phyloP scores from a whole-genome alignment of 176 grass and related monocot species.

The Juncus inflexus region DNA sequence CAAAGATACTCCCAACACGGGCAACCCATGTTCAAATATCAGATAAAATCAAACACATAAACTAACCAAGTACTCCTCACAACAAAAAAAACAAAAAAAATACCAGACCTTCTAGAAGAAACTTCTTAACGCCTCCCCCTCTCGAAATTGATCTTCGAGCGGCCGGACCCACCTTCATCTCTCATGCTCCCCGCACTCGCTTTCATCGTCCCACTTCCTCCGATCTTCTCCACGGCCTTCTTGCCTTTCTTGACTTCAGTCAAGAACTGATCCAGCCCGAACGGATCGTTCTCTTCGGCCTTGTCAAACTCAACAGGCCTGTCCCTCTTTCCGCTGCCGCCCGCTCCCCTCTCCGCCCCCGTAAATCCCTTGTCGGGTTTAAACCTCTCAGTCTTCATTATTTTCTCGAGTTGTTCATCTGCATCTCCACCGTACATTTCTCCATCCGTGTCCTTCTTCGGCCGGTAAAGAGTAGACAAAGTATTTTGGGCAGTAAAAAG shows the following conservation, averaged over 20 bases:
- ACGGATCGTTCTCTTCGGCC: constrained; percentile 86
- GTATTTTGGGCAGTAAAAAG: constrained; percentile 67
- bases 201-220: constrained; percentile 85
- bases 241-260: constrained; percentile 96
- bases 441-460: constrained; percentile 88
- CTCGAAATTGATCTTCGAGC: constrained; percentile 87
- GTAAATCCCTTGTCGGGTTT: constrained; percentile 37
- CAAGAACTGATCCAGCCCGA: constrained; percentile 93
- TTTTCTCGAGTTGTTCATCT: constrained; percentile 22
- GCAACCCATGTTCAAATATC: too few species aligned
- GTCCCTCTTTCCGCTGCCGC: constrained; percentile 50
- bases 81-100: neutral
- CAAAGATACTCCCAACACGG: too few species aligned
- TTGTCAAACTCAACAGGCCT: constrained; percentile 91
- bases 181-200: constrained; percentile 86
- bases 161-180: constrained; percentile 74
- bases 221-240: constrained; percentile 96
- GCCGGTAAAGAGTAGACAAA: constrained; percentile 72
- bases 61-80: neutral
- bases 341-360: constrained; percentile 8
- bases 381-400: constrained; percentile 37
- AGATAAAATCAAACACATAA: too few species aligned
- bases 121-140: constrained; percentile 26
- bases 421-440: constrained; percentile 64
- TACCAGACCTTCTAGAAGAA: too few species aligned